Base-by-base conservation (phyloP, 2,329 filamentous ascomycete species). In the Stylonectria norvegica region DNA sequence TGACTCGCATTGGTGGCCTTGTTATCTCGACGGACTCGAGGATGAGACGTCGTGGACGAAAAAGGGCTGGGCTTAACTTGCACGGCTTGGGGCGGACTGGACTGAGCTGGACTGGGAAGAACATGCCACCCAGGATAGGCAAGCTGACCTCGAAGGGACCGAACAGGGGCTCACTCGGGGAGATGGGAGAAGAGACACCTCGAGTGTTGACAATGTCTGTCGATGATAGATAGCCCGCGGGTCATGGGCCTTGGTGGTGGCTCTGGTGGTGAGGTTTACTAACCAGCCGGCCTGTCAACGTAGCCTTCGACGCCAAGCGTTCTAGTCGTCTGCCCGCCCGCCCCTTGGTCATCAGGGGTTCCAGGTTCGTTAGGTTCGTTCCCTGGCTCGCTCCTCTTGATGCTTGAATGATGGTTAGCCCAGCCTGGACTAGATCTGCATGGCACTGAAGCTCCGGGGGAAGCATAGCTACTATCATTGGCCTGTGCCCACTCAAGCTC, bases 1-100 rank as follows among this genome's bases (percentile, higher is more conserved):
- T 56, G 53, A 56, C 53, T 56, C 53, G 53, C 53, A 56, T 56
- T 52, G 53, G 53, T 33, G 42, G 27, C 27, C 27, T 30, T 9
- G 8, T 6, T 14, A 10, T 10, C 8, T 25, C 22, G 7, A 7
- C 27, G 14, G 27, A 30, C 27, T 9, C 6, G 27, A 14, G 6
- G 27, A 30, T n/a, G n/a, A n/a, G n/a, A n/a, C n/a, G n/a, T n/a
- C 31, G 20, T 34, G 31, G 7, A 34, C 31, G 19, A 34, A 18
- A 30, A 12, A 30, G 27, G 27, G 27, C 27, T 30, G 27, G 27
- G 9, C 27, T 30, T 12, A 14, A 15, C n/a, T n/a, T n/a, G n/a
- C n/a, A n/a, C n/a, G n/a, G n/a, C n/a, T n/a, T n/a, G n/a, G n/a
- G n/a, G 34, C 32, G 38, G 45, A 34, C 36, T 44, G 36, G 40